A percentile compares a stretch with the other conserved stretches of the same genome.
Evolutionary conservation across 176 grass and related monocot species (phyloP).

Genomic region (Bonia amplexicaulis): DNA sequence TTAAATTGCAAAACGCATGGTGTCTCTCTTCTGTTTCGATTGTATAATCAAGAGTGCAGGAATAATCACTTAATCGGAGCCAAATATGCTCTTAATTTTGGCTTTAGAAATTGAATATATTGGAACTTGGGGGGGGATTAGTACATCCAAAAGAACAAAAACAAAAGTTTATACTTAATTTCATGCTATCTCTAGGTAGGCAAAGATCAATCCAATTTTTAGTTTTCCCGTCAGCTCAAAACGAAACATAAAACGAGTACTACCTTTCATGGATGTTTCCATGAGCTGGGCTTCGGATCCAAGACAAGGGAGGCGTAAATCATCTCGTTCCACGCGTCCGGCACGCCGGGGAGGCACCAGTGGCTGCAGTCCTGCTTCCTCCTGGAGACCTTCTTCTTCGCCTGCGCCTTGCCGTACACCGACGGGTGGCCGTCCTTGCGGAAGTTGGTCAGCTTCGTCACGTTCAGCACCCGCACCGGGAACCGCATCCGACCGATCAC

Average conservation of each 20-base stretch:
- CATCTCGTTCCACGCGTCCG: slow-evolving; percentile 91
- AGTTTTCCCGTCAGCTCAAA: not conserved
- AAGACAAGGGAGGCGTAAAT: slow-evolving; percentile 69
- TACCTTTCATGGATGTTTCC: slow-evolving; percentile 1
- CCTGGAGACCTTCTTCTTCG: slow-evolving; percentile 40
- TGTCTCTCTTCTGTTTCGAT: not conserved
- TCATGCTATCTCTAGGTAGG: not conserved
- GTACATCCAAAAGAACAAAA: not conserved
- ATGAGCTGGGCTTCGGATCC: not conserved
- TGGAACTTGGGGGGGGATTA: not conserved
- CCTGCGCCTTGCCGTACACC: slow-evolving; percentile 46
- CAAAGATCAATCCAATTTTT: not conserved
- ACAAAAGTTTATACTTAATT: not conserved
- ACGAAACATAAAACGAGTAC: not conserved
- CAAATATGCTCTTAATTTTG: not conserved
- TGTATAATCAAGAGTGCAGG: not conserved
- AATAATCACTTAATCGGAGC: not conserved
- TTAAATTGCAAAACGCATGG: not conserved
- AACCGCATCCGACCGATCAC: slow-evolving; percentile 58
- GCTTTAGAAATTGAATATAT: not conserved
- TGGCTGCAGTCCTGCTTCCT: slow-evolving; percentile 94
- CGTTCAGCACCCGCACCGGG: slow-evolving; percentile 67
- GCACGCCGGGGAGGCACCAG: slow-evolving; percentile 90
- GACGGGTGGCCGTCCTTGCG: slow-evolving; percentile 79
- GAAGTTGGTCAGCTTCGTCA: slow-evolving; percentile 78